Percentiles rank a stretch among this genome's conserved stretches.
Conservation (phyloP, 2,329 filamentous ascomycete species). For the Sporothrix globosa region DNA sequence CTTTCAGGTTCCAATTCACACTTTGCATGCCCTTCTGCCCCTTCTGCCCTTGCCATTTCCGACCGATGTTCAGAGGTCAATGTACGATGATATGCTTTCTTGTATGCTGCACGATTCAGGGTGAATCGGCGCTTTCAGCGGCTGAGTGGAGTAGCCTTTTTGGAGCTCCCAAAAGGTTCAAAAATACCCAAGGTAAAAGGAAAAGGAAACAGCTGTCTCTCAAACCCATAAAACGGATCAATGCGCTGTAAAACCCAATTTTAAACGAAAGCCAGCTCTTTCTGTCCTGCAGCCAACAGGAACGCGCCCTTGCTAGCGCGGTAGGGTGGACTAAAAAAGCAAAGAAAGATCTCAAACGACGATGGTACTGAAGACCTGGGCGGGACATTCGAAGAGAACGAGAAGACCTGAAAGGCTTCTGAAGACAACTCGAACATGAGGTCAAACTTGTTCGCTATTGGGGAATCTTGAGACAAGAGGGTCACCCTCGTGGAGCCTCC, state of each 20-base stretch:
- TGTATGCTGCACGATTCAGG: conserved; percentile 39
- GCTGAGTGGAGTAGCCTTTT: neutral
- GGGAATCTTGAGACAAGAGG: neutral
- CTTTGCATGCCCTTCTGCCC: neutral
- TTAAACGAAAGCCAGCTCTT: neutral
- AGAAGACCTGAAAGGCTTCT: conserved; percentile 7
- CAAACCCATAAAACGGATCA: neutral
- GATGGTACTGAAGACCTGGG: neutral
- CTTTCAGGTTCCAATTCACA: no score
- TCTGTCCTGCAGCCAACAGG: conserved; percentile 8
- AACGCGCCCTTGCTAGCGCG: neutral
- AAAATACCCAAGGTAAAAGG: no score
- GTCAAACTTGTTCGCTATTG: neutral
- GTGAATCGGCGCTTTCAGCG: conserved; percentile 32
- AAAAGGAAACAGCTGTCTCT: neutral
- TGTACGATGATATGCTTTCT: neutral
- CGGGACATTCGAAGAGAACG: neutral
- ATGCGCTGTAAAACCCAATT: neutral
- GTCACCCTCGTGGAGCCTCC: neutral
- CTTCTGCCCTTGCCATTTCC: no score
- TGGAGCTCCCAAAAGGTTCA: neutral
- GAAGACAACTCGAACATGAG: neutral
- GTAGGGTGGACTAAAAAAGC: conserved; percentile 7
- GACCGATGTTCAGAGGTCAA: neutral
- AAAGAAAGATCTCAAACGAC: conserved; percentile 23